Evolutionary conservation across 169 alveolate genomes (phyloP), one percentile per base, ranked within the genome.

Genomic region (Cyclospora cayetanensis): DNA sequence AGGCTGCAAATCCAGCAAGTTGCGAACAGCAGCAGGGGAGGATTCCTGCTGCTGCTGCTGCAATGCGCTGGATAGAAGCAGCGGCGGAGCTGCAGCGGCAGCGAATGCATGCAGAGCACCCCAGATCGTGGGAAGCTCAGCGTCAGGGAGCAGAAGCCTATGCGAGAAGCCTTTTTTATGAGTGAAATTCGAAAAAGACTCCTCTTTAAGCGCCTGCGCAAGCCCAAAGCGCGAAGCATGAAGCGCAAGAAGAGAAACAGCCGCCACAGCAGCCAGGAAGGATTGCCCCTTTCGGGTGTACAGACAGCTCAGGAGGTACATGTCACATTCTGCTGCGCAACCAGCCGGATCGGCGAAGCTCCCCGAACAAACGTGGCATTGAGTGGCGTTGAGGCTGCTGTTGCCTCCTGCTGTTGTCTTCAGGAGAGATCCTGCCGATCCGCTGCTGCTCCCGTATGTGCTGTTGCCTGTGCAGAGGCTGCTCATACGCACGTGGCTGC

Each of bases 241-340:
- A 27, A 87, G 87, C 20, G 87, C 46, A 39, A 87, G 50, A 5
- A 87, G 65, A 20, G 84, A 63, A 18, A 43, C 53, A 35, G 92
- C 74, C 22, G 92, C 92, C 22, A 72, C 65, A 12, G 92, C 86
- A 35, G 92, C 92, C 15, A 87, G 77, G 43, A 87, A 70, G 29
- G 92, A 72, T 87, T 87, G 79, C 34, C 92, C n/a, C 50, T 50
- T 43, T n/a, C 77, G 92, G 34, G 77, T 66, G 87, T 87, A 87
- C 43, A 79, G 76, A 18, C 65, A 46, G 60, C 83, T 72, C 66
- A 87, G 43, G 42, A 87, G 86, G 63, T 87, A 87, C 86, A 70
- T 31, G 29, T 87, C 87, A 34, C 79, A 34, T 43, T 55, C 85
- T 42, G 85, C 87, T 18, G 77, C 92, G n/a, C n/a, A n/a, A 11